Conservation (phyloP, 129 eudicot genomes). For the Flaveria sonorensis region DNA sequence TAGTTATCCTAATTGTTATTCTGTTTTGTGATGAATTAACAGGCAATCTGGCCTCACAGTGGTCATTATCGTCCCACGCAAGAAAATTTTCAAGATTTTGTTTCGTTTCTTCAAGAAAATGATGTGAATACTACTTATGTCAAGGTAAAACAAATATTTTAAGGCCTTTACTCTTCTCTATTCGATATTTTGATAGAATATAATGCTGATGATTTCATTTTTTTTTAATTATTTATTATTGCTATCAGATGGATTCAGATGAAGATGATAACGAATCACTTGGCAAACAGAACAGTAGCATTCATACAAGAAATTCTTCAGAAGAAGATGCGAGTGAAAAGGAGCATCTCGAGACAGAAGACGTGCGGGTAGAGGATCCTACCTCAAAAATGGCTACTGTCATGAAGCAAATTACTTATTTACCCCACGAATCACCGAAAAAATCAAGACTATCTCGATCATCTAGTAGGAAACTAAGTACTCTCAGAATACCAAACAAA, state of each 20-base stretch:
- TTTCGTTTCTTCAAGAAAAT: slow-evolving; percentile 69
- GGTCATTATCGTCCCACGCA: slow-evolving; percentile 92
- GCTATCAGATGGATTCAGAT: slow-evolving; percentile 66
- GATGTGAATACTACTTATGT: slow-evolving; percentile 65
- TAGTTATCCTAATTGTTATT: slow-evolving; percentile 19
- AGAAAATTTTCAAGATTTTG: slow-evolving; percentile 81
- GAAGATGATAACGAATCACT: slow-evolving; percentile 68
- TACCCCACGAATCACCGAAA: slow-evolving; percentile 31
- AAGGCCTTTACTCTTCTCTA: background rate
- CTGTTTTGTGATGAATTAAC: slow-evolving; percentile 26
- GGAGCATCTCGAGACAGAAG: slow-evolving; percentile 38
- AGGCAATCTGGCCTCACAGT: slow-evolving; percentile 99
- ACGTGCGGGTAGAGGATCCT: slow-evolving; percentile 35
- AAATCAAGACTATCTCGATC: slow-evolving; percentile 33
- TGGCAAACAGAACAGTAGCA: slow-evolving; percentile 44
- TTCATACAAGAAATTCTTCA: slow-evolving; percentile 62
- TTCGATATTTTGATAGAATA: slow-evolving; percentile 6
- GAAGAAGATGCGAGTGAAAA: slow-evolving; percentile 65
- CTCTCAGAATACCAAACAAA: slow-evolving; percentile 58
- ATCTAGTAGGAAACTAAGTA: slow-evolving; percentile 43
- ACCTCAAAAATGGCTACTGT: slow-evolving; percentile 15
- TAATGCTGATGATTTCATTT: slow-evolving; percentile 26
- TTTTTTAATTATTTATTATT: background rate
- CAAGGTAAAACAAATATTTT: slow-evolving; percentile 49
- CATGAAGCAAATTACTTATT: slow-evolving; percentile 25